phyloP scores from a whole-genome alignment of 768 basidiomycete genomes.

The Chlorophyllum brunneum region DNA sequence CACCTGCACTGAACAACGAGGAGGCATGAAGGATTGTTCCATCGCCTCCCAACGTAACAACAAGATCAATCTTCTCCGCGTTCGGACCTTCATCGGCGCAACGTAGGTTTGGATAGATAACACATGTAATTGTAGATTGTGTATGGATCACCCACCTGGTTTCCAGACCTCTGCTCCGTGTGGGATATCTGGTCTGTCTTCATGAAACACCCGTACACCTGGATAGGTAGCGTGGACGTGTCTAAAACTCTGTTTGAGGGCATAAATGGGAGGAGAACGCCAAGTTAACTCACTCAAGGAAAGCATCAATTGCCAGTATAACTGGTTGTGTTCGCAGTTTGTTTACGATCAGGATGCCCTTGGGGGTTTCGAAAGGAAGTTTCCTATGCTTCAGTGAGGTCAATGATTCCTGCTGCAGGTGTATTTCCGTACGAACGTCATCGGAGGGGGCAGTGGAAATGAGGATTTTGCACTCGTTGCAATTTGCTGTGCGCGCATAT shows the following conservation, averaged over 20 bases:
- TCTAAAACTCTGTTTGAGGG: constrained; percentile 28
- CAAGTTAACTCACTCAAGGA: constrained; percentile 52
- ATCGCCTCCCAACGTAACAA: constrained; percentile 91
- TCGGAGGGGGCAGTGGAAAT: background rate
- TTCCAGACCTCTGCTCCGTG: constrained; percentile 64
- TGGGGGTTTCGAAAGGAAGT: constrained; percentile 35
- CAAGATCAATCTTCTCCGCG: constrained; percentile 71
- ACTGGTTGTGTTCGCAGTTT: constrained; percentile 78
- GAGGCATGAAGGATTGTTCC: constrained; percentile 94
- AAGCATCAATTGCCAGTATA: constrained; percentile 68
- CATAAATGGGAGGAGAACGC: background rate
- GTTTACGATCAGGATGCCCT: constrained; percentile 73
- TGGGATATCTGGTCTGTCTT: constrained; percentile 63
- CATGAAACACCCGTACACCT: constrained; percentile 60
- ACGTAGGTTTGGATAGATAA: background rate
- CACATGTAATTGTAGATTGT: background rate
- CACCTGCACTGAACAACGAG: constrained; percentile 84
- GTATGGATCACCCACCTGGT: constrained; percentile 38
- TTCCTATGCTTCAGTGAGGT: constrained; percentile 10
- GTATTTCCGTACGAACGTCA: constrained; percentile 5
- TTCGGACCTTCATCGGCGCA: constrained; percentile 34
- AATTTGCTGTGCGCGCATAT: background rate
- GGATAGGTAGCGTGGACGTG: constrained; percentile 57
- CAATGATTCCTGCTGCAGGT: background rate
- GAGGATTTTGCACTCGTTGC: constrained; percentile 3